Base-by-base conservation (phyloP, 306 rosid species). In the Rosa chinensis region DNA sequence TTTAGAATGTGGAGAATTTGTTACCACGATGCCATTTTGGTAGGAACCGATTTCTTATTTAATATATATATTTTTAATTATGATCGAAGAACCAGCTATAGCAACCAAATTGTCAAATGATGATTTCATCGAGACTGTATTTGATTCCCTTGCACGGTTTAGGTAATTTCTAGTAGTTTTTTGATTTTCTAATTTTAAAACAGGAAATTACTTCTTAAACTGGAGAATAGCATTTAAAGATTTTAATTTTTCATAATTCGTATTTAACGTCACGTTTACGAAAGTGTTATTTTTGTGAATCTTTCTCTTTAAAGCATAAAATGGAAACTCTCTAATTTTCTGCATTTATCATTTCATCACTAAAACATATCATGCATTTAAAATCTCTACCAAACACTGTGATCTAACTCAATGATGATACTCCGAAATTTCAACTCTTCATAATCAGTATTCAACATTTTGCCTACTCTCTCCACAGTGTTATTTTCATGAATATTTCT, bases 281-380 rank as follows among this genome's bases (percentile, higher is more conserved):
- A 61, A 18, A 9, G 12, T 25, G 8, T 0, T 2, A 10, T n/a
- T 4, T 21, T 61, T 1, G 25, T 28, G 20, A 23, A 28, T 23
- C 7, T 1, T 23, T 28, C 3, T 11, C 18, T 10, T 62, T 23
- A 4, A 23, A 28, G 8, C 6, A 9, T 20, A 25, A 25, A 25
- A 25, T 25, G 25, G 5, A 58, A n/a, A 17, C 62, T 56, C 4
- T 11, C 18, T 1, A 25, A 21, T 8, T 20, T 58, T 7, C 11
- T 58, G 10, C 5, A 3, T n/a, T 52, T 0, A 0, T 8, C 32
- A 5, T 3, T n/a, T 0, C 0, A 0, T 56, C 12, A n/a, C 13
- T 9, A n/a, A n/a, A 52, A 8, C 23, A 6, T 18, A 20, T 55
- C 25, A 53, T 17, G 17, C 10, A 55, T 1, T 1, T 55, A 8